Evolutionary conservation across 805 yeast genomes (phyloP).

Genomic region (Lipomyces sp.): DNA sequence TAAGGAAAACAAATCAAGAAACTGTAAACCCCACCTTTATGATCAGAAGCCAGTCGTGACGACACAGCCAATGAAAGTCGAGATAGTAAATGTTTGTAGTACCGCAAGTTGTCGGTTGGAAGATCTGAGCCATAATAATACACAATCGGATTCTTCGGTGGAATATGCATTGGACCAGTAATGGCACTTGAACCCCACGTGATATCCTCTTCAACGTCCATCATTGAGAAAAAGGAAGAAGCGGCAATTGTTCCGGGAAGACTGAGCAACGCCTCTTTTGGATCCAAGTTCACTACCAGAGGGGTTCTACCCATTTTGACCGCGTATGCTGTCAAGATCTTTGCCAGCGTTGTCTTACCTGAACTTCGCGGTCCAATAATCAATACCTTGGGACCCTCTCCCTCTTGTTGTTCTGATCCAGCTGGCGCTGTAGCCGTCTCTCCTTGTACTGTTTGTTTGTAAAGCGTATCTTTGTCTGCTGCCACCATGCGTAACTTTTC

Average conservation of each 20-base stretch:
- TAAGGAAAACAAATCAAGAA: no score
- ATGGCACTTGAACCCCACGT: constrained; percentile 76
- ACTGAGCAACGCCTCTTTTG: constrained; percentile 63
- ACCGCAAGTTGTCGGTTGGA: constrained; percentile 53
- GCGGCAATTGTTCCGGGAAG: constrained; percentile 80
- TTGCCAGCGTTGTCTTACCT: constrained; percentile 77
- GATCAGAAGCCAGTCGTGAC: constrained; percentile 51
- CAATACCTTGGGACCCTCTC: constrained; percentile 53
- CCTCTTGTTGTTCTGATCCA: constrained; percentile 13
- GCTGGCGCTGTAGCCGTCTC: not conserved
- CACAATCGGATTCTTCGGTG: constrained; percentile 75
- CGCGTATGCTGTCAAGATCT: constrained; percentile 71
- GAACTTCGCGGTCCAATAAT: constrained; percentile 67
- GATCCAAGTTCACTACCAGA: constrained; percentile 73
- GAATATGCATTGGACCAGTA: constrained; percentile 63
- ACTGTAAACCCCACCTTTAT: constrained; percentile 14
- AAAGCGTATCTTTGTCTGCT: constrained; percentile 17
- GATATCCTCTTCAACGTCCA: constrained; percentile 66
- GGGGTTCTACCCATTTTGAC: constrained; percentile 64
- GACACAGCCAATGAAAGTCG: constrained; percentile 50
- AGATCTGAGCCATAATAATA: constrained; percentile 71
- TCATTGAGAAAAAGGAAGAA: constrained; percentile 72
- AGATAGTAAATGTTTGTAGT: constrained; percentile 50
- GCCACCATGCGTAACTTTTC: constrained; percentile 49
- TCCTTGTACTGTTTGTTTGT: not conserved